Percentiles rank a stretch among this genome's conserved stretches.
These are phyloP conservation scores for Cinnamomum chago DNA, from an alignment of 164 flowering plant species.

Conservation along the genomic window DNA sequence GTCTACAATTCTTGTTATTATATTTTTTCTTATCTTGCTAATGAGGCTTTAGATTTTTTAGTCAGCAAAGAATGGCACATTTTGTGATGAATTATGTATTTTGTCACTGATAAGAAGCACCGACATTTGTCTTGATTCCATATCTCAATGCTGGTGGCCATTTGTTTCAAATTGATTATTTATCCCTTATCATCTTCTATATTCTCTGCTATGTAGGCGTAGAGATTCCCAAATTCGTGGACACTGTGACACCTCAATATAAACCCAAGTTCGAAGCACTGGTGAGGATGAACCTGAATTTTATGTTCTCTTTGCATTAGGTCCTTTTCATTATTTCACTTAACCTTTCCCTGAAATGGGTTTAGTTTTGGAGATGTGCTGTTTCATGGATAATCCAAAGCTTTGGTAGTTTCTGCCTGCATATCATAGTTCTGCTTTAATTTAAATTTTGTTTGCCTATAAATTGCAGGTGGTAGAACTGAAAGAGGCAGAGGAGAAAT, in stretches of 20 bases:
- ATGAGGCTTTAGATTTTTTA: not conserved
- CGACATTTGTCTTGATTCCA: not conserved
- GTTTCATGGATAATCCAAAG: not conserved
- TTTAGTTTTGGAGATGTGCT: not conserved
- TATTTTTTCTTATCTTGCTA: not conserved
- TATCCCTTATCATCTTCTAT: not conserved
- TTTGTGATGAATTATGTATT: not conserved
- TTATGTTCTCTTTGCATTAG: not conserved
- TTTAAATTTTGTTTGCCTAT: not conserved
- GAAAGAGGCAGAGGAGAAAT: constrained; percentile 82
- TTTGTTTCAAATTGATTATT: not conserved
- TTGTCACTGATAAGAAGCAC: not conserved
- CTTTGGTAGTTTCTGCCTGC: not conserved
- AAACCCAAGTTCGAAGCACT: constrained; percentile 80
- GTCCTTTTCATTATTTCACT: not conserved
- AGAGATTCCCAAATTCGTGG: constrained; percentile 77
- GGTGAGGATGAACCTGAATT: constrained; percentile 39
- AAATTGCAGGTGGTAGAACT: constrained; percentile 67
- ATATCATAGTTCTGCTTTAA: too few species aligned
- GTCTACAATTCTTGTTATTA: not conserved
- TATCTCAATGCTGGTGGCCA: too few species aligned
- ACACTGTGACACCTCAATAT: constrained; percentile 86
- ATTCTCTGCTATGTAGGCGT: constrained; percentile 47
- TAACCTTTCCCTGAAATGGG: not conserved
- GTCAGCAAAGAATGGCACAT: not conserved